Conservation (phyloP, 257 asterid genomes). For the Solanum dulcamara region DNA sequence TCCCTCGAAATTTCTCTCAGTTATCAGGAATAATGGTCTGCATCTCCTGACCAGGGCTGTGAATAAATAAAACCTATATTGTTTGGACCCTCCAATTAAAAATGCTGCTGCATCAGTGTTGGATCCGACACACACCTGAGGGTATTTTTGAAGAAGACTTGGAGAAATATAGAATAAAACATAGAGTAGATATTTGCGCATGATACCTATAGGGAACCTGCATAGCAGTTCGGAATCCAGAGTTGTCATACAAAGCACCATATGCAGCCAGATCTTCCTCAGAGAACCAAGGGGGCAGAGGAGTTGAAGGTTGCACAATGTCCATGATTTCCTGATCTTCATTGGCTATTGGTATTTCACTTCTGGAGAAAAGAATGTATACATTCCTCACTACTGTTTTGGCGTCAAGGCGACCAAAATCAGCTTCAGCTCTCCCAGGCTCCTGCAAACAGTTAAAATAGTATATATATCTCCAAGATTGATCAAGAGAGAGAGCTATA, state of each 20-base stretch:
- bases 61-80: not conserved
- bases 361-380: constrained; percentile 14
- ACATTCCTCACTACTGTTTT: constrained; percentile 31
- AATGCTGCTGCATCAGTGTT: not conserved
- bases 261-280: constrained; percentile 43
- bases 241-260: constrained; percentile 43
- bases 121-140: not conserved
- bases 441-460: constrained; percentile 5
- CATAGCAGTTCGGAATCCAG: constrained; percentile 48
- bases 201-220: constrained; percentile 56
- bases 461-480: not conserved
- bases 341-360: constrained; percentile 7
- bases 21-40: not conserved
- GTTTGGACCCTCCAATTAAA: not conserved
- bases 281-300: constrained; percentile 48
- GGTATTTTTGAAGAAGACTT: not conserved
- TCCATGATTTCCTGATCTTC: constrained; percentile 48
- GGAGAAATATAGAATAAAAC: not conserved
- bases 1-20: not conserved
- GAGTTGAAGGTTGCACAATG: constrained; percentile 16
- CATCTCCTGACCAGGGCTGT: not conserved
- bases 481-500: not conserved
- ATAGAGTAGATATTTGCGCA: not conserved
- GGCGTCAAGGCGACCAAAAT: constrained; percentile 31
- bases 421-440: constrained; percentile 54